Base-by-base conservation (phyloP, 495 filamentous ascomycete species). In the Mytilinidion resinicola region DNA sequence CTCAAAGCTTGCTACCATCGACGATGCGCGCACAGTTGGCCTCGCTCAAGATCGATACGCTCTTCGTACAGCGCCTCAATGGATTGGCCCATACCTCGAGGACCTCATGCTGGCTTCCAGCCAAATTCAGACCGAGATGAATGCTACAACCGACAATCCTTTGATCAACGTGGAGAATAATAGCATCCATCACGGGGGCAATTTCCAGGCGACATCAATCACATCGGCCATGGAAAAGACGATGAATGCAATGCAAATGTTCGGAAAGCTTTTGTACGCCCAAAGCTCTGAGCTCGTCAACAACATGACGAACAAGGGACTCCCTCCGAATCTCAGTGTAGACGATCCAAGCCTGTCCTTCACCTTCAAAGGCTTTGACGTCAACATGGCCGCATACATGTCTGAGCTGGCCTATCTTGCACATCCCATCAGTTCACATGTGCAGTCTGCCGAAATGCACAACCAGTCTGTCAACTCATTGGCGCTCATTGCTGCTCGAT, bases 401-500 rank as follows among this genome's bases (percentile, higher is more conserved):
- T 60, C 63, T 9, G 66, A 68, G 53, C 63, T 78, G 9, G 63
- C 35, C 1, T 67, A 59, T 46, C 58, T 67, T 12, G 41, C 47
- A 14, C 52, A 59, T 34, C 65, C 65, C 9, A 55, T 65, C 3
- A 52, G 38, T n/a, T 36, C 44, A 3, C 58, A 65, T 44, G 58
- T 62, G 7, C 62, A 62, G 19, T 53, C 30, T 15, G 65, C 65
- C 19, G 65, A 62, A 43, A 62, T 59, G 43, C 39, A 46, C 15
- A 62, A 65, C 37, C 65, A 67, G 43, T 17, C 30, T 2, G 10
- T 67, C 36, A 67, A 67, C 46, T 61, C 57, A 3, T 53, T 67
- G 30, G 64, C 64, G 9, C 49, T 67, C 9, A 48, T 67, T 15
- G 51, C 57, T 0, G 78, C 78, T 0, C 76, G 85, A 4, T 80